Evolutionary conservation across 139 green algal species (phyloP), one percentile per base, ranked within the genome.

Genomic region (Axilococcus clingmanii): DNA sequence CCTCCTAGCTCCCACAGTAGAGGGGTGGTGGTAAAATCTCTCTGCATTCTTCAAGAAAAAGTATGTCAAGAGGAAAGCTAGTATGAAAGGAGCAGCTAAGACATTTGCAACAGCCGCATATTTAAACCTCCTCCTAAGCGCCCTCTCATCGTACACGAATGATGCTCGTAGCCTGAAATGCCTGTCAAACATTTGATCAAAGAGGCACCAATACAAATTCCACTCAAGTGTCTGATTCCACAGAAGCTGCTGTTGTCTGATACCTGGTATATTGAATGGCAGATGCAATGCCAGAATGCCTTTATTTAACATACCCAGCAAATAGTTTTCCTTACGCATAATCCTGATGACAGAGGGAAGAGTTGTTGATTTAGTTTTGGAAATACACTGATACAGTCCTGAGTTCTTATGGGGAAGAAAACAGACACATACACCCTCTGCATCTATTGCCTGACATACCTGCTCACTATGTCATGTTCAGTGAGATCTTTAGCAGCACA

Each of bases 271-370:
- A 24, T 75, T 66, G n/a, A n/a, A n/a, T 22, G 40, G 29, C 6
- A 83, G 50, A 52, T 74, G 58, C 42, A 90, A 65, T 11, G 69
- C 65, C 32, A 94, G 55, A 37, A 85, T 74, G 19, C 79, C 75
- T 28, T 55, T 50, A 74, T 94, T 93, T 33, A 94, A 47, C 78
- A 94, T 84, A 29, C 74, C 86, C 5, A 94, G 84, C 4, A 95
- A 71, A 67, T 91, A 95, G 68, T 97, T 96, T 32, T 96, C 89
- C 64, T 87, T 88, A 45, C 90, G 75, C 88, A 96, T 91, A 57
- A 97, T 87, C 28, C 90, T 69, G 2, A 60, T 68, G n/a, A 48
- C 40, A n/a, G n/a, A n/a, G n/a, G n/a, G n/a, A n/a, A n/a, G n/a
- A n/a, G n/a, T n/a, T n/a, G n/a, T n/a, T n/a, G n/a, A n/a, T n/a